A percentile compares a stretch with the other conserved stretches of the same genome.
Evolutionary conservation across 306 rosid genomes (phyloP).

Genomic region (Hylodesmum podocarpum): DNA sequence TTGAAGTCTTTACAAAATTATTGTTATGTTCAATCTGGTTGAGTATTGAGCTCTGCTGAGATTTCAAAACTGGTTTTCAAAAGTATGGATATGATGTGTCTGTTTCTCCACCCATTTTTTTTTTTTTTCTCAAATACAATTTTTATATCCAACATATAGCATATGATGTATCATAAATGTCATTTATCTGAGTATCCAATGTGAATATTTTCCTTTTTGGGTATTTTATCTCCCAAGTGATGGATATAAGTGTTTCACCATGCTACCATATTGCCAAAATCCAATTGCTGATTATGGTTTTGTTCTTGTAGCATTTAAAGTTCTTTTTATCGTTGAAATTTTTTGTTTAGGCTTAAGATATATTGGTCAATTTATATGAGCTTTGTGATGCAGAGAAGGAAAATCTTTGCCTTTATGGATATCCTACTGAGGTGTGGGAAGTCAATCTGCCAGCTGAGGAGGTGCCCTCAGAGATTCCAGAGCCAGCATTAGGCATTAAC

Average conservation of each 20-base stretch:
- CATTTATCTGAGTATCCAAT: background rate
- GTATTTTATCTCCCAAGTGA: background rate
- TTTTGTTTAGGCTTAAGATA: background rate
- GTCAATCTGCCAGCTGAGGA: conserved; percentile 60
- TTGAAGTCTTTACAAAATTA: too few relatives aligned
- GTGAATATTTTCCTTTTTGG: background rate
- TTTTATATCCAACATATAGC: too few relatives aligned
- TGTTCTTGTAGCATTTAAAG: conserved; percentile 2
- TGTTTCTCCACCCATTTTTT: too few relatives aligned
- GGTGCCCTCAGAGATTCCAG: conserved; percentile 59
- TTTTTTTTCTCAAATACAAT: too few relatives aligned
- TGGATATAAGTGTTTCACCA: conserved; percentile 10
- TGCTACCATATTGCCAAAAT: background rate
- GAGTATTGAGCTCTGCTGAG: too few relatives aligned
- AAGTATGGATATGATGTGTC: too few relatives aligned
- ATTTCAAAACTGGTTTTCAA: too few relatives aligned
- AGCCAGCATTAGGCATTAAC: conserved; percentile 58
- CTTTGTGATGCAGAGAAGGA: conserved; percentile 50
- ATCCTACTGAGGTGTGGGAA: conserved; percentile 58
- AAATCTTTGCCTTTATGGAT: conserved; percentile 63
- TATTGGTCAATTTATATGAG: background rate
- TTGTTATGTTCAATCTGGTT: too few relatives aligned
- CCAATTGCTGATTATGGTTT: background rate
- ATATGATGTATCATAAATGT: too few relatives aligned
- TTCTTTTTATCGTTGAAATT: background rate